These are phyloP conservation scores for Colletotrichum liriopes DNA, from an alignment of 2,329 filamentous ascomycete species.

Conservation along the genomic window DNA sequence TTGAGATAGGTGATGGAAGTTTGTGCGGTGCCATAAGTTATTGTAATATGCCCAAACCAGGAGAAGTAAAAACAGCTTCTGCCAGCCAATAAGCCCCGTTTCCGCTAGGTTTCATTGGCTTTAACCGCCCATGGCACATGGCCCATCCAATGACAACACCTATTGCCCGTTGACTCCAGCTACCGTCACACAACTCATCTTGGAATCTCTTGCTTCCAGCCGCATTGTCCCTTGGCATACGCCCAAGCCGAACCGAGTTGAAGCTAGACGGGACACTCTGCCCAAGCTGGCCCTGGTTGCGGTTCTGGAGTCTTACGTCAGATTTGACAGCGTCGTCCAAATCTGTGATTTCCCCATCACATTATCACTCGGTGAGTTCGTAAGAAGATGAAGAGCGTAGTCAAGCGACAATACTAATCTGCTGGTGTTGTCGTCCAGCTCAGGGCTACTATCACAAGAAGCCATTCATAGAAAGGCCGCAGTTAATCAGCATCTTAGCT, in stretches of 20 bases:
- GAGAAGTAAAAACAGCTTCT: background rate
- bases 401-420: background rate
- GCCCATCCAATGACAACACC: background rate
- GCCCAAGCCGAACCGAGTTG: background rate
- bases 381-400: background rate
- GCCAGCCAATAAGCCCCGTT: background rate
- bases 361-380: background rate
- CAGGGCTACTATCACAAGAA: background rate
- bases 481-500: background rate
- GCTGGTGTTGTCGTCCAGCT: background rate
- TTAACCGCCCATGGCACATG: constrained; percentile 2
- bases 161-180: background rate
- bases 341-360: background rate
- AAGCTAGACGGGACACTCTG: background rate
- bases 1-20: background rate
- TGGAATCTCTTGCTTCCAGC: background rate
- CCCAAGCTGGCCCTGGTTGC: background rate
- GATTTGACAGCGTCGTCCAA: background rate
- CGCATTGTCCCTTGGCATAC: too few species aligned
- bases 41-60: background rate
- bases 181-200: background rate
- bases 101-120: background rate
- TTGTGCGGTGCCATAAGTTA: background rate
- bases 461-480: background rate
- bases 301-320: background rate